Percentiles rank a stretch among this genome's conserved stretches.
These are phyloP conservation scores for Litchi chinensis DNA, from an alignment of 345 rosid species.

Conservation along the genomic window DNA sequence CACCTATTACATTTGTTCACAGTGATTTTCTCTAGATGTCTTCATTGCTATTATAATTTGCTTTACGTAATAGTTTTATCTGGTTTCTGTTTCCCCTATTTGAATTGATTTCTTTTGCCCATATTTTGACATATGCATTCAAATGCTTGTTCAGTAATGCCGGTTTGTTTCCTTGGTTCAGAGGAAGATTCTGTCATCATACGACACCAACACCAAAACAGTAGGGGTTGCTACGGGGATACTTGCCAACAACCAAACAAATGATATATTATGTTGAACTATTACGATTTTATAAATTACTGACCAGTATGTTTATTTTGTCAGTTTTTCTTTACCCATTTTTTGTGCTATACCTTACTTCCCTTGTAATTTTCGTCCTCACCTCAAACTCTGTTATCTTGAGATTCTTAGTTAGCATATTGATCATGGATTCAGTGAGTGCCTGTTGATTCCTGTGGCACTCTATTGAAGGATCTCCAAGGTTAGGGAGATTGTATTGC, in stretches of 20 bases:
- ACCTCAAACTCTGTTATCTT: conserved; percentile 7
- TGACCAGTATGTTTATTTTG: conserved; percentile 11
- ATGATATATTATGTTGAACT: conserved; percentile 41
- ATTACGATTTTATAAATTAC: conserved; percentile 27
- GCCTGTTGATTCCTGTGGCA: conserved; percentile 11
- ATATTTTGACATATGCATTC: not conserved
- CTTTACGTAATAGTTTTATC: not conserved
- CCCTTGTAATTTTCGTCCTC: not conserved
- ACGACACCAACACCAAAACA: conserved; percentile 39
- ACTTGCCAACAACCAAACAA: conserved; percentile 41
- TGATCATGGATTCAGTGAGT: conserved; percentile 3
- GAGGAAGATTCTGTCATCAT: conserved; percentile 53
- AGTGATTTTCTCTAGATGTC: not conserved
- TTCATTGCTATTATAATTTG: not conserved
- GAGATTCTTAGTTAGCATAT: not conserved
- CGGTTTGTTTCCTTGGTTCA: conserved; percentile 45
- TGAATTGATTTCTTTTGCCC: conserved; percentile 7
- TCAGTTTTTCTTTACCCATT: not conserved
- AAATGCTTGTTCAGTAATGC: conserved; percentile 17
- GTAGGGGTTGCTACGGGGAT: conserved; percentile 37
- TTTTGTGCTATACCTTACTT: not conserved
- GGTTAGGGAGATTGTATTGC: conserved; percentile 15
- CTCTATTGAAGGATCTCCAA: conserved; percentile 12
- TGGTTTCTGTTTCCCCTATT: not conserved
- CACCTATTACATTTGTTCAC: not conserved